Conservation (phyloP, 495 filamentous ascomycete genomes). For the Aspergillus conjunctus region DNA sequence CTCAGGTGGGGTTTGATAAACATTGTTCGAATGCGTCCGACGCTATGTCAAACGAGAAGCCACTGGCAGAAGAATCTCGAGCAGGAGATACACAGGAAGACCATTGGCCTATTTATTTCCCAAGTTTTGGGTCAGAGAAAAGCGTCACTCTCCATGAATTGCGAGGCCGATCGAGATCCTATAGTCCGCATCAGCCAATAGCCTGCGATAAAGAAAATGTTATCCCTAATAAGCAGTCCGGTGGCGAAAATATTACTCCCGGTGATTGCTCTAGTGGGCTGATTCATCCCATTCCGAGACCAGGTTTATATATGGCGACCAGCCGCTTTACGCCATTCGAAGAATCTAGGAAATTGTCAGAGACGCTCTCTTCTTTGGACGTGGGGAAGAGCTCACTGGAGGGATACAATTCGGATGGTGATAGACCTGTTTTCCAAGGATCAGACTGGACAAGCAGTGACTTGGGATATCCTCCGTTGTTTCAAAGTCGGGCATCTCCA, state of each 20-base stretch:
- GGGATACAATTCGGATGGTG: conserved; percentile 4
- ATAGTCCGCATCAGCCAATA: background rate
- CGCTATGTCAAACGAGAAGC: conserved; percentile 13
- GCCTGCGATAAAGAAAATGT: background rate
- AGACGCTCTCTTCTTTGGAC: background rate
- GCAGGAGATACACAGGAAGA: background rate
- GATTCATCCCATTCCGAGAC: conserved; percentile 19
- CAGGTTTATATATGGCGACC: conserved; percentile 14
- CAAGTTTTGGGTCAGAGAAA: conserved; percentile 7
- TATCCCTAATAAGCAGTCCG: conserved; percentile 1
- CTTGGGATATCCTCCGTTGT: conserved; percentile 2
- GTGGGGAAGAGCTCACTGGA: background rate
- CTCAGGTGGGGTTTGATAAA: background rate
- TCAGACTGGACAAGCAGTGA: conserved; percentile 15
- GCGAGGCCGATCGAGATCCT: conserved; percentile 14
- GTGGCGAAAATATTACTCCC: background rate
- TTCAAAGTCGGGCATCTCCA: conserved; percentile 1
- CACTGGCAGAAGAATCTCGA: conserved; percentile 7
- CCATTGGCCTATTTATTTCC: conserved; percentile 12
- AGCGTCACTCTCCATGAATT: conserved; percentile 2
- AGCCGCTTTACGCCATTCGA: conserved; percentile 16
- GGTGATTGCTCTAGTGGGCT: conserved; percentile 7
- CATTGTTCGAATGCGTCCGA: conserved; percentile 11
- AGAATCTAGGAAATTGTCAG: conserved; percentile 5
- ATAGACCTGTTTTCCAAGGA: background rate